Base-by-base conservation (phyloP, 768 basidiomycete species). In the Trametes coccinea region DNA sequence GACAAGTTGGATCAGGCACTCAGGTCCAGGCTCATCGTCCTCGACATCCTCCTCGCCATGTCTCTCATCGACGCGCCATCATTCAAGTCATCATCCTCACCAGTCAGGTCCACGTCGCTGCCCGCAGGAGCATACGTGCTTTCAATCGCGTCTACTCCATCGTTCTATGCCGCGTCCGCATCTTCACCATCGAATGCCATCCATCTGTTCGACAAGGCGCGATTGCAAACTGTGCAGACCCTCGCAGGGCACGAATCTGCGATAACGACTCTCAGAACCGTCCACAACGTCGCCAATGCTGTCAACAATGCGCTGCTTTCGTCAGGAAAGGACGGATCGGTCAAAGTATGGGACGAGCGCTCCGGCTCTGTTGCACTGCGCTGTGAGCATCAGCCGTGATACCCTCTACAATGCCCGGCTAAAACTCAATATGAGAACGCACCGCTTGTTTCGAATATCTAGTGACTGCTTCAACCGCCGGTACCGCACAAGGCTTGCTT, bases 261-360 rank as follows among this genome's bases (percentile, higher is more conserved):
- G 9, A 88, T 82, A 2, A 87, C 89, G 0, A 78, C 80, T 39
- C 74, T 91, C 49, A 77, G 79, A 54, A 72, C 81, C 0, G 74
- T 82, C 0, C 66, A 75, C 17, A 70, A 73, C 14, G 69, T 87
- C 2, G 78, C 78, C 1, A 79, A 79, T 1, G 68, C 75, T 0
- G 66, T 74, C 40, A 76, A 77, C 10, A 77, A 77, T 31, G 77
- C 75, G 40, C 76, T 92, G 5, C 68, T 90, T 16, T 87, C 89
- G 1, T 85, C 84, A 10, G 89, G 92, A 1, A 84, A 80, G 65
- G 90, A 92, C 64, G 90, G 90, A 1, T 77, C 79, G 54, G 82
- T 93, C 56, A 84, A 82, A 61, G 79, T 85, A 33, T 93, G 92
- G 92, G 92, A 93, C 71, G 82, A 84, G 56, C 82, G 91, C 59